Conservation (phyloP, 352 stramenopile genomes). For the Thraustotheca clavata region DNA sequence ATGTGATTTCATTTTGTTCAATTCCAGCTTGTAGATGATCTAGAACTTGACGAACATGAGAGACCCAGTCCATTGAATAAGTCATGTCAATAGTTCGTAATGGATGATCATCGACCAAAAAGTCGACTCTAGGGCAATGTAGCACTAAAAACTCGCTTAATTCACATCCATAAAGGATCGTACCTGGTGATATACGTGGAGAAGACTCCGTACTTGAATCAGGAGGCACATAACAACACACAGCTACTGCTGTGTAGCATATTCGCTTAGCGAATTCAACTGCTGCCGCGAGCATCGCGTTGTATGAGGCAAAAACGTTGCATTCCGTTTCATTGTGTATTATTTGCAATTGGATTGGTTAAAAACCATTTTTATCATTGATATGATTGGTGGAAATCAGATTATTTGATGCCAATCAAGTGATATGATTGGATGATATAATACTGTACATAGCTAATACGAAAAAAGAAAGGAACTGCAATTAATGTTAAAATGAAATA, state of each 20-base stretch:
- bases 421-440: no score
- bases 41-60: neutral
- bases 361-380: no score
- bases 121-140: neutral
- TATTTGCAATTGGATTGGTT: no score
- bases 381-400: no score
- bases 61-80: neutral
- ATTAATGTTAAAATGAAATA: no score
- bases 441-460: no score
- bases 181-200: neutral
- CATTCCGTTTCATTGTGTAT: neutral
- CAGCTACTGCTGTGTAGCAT: neutral
- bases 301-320: neutral
- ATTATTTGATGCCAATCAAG: no score
- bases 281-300: neutral
- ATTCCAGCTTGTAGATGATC: neutral
- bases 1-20: neutral
- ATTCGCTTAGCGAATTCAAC: neutral
- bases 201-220: neutral
- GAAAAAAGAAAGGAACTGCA: no score
- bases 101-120: slow-evolving; percentile 10
- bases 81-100: neutral
- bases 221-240: neutral
- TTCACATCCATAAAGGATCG: neutral
- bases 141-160: neutral